These are phyloP conservation scores for Vachellia collinsii DNA, from an alignment of 306 rosid genomes.

Conservation along the genomic window DNA sequence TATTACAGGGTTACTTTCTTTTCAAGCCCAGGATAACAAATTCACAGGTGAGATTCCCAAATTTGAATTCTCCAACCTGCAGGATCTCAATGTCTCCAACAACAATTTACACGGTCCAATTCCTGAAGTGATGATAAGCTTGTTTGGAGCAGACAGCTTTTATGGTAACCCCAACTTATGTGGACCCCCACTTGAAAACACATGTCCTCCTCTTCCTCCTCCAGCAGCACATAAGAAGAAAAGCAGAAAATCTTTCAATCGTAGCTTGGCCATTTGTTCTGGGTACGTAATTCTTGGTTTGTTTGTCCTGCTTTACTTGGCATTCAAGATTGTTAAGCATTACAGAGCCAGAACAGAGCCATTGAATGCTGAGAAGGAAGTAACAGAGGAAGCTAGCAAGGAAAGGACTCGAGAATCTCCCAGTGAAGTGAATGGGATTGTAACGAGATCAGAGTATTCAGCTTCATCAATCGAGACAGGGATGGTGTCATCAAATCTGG, in stretches of 20 bases:
- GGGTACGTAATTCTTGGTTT: constrained; percentile 55
- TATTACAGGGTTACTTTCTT: constrained; percentile 46
- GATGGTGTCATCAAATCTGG: constrained; percentile 44
- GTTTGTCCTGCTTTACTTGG: constrained; percentile 40
- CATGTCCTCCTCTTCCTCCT: constrained; percentile 41
- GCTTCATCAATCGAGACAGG: constrained; percentile 57
- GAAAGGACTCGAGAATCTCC: constrained; percentile 44
- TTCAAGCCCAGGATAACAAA: constrained; percentile 44
- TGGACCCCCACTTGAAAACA: constrained; percentile 56
- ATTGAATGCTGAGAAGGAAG: constrained; percentile 29
- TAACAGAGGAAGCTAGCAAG: constrained; percentile 29
- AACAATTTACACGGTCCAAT: constrained; percentile 49
- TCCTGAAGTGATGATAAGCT: constrained; percentile 41
- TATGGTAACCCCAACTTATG: constrained; percentile 62
- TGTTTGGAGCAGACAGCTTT: constrained; percentile 52
- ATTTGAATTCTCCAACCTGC: constrained; percentile 51
- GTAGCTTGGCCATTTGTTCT: constrained; percentile 41
- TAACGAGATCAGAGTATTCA: constrained; percentile 53
- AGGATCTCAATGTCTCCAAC: constrained; percentile 47
- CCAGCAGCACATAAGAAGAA: constrained; percentile 21
- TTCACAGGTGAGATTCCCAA: constrained; percentile 43
- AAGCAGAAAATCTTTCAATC: constrained; percentile 2
- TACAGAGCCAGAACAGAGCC: constrained; percentile 31
- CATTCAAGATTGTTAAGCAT: constrained; percentile 23
- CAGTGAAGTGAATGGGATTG: constrained; percentile 36